A percentile compares a stretch with the other conserved stretches of the same genome.
Conservation (phyloP, 2,329 filamentous ascomycete genomes). For the Aspergillus felis region DNA sequence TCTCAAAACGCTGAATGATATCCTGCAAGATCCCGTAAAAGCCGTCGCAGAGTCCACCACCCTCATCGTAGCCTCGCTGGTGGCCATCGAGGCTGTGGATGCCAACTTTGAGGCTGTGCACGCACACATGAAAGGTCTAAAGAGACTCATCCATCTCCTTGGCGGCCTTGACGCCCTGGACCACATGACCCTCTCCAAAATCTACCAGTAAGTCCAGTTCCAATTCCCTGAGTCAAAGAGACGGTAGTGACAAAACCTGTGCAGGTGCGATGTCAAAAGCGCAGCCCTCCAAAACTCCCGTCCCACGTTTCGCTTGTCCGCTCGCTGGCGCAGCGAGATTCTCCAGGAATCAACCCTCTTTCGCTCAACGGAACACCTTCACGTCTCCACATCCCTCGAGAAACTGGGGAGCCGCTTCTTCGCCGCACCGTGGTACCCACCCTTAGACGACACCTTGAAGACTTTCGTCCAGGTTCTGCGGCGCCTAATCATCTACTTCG, state of each 20-base stretch:
- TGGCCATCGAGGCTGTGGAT: constrained; percentile 13
- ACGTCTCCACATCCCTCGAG: background rate
- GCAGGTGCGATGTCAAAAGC: constrained; percentile 9
- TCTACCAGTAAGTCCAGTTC: constrained; percentile 13
- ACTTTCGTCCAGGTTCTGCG: constrained; percentile 4
- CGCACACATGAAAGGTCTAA: constrained; percentile 14
- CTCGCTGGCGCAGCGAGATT: constrained; percentile 11
- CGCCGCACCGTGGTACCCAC: background rate
- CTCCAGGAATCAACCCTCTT: constrained; percentile 9
- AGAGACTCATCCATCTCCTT: constrained; percentile 7
- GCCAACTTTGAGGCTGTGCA: constrained; percentile 12
- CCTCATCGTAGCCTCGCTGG: constrained; percentile 14
- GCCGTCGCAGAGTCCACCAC: constrained; percentile 13
- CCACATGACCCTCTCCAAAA: constrained; percentile 12
- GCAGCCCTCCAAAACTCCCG: constrained; percentile 8
- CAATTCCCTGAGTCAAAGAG: background rate
- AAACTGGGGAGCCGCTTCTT: constrained; percentile 7
- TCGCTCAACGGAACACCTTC: background rate
- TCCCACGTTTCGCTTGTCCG: constrained; percentile 8
- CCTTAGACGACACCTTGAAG: background rate
- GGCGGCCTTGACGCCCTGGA: constrained; percentile 16
- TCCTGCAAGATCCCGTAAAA: constrained; percentile 11
- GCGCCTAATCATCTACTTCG: constrained; percentile 13
- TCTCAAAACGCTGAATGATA: constrained; percentile 12
- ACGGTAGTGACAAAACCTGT: background rate